Conservation (phyloP, 345 rosid genomes). For the Hibiscus tridactylites region DNA sequence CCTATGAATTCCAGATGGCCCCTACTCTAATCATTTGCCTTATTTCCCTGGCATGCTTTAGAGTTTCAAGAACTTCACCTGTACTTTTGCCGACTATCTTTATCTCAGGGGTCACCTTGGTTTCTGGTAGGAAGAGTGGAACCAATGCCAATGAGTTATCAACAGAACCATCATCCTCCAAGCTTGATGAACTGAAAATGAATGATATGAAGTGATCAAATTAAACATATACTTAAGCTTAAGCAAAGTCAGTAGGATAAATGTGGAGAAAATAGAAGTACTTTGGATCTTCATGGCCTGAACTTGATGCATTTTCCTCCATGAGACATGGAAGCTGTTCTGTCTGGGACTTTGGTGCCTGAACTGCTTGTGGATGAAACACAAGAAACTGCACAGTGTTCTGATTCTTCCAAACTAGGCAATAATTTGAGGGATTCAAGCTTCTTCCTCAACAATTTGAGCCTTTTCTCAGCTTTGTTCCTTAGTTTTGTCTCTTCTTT, state of each 20-base stretch:
- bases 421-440: conserved; percentile 39
- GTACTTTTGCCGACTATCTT: conserved; percentile 21
- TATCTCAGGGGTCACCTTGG: conserved; percentile 14
- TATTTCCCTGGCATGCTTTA: conserved; percentile 34
- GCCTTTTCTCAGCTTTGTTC: conserved; percentile 65
- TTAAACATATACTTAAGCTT: background rate
- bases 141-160: conserved; percentile 42
- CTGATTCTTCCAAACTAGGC: conserved; percentile 26
- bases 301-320: conserved; percentile 6
- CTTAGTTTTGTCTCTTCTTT: conserved; percentile 57
- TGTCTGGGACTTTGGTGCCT: conserved; percentile 24
- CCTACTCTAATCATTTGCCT: conserved; percentile 29
- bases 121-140: conserved; percentile 16
- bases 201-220: background rate
- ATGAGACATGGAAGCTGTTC: conserved; percentile 26
- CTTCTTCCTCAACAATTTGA: conserved; percentile 47
- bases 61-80: conserved; percentile 39
- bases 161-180: conserved; percentile 12
- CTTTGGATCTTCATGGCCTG: conserved; percentile 21
- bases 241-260: background rate
- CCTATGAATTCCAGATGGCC: conserved; percentile 18
- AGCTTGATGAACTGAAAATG: conserved; percentile 3
- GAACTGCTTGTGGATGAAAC: conserved; percentile 32
- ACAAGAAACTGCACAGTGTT: conserved; percentile 32
- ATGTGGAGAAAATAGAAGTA: background rate